Conservation (phyloP, 768 basidiomycete genomes). For the Candolleomyces aberdarensis region DNA sequence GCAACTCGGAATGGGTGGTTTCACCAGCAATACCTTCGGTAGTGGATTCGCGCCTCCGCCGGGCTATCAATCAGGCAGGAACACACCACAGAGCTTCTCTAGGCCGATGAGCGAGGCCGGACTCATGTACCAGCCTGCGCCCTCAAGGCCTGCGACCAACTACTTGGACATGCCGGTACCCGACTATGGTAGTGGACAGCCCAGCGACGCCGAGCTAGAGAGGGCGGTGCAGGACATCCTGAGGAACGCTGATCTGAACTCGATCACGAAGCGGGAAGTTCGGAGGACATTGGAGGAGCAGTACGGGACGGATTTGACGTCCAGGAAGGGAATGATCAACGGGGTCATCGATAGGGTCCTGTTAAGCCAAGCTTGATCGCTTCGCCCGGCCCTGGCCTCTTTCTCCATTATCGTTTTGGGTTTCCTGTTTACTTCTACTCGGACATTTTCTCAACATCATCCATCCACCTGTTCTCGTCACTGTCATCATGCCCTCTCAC, state of each 20-base stretch:
- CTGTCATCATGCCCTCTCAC: neutral
- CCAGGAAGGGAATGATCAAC: constrained; percentile 74
- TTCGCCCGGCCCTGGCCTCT: neutral
- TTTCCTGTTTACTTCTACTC: neutral
- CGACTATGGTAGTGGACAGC: constrained; percentile 42
- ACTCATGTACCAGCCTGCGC: constrained; percentile 54
- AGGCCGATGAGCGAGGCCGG: constrained; percentile 32
- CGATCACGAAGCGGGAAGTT: constrained; percentile 90
- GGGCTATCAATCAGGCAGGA: constrained; percentile 75
- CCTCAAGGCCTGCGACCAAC: constrained; percentile 70
- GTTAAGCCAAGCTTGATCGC: constrained; percentile 37
- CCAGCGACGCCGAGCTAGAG: constrained; percentile 72
- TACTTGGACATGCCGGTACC: constrained; percentile 76
- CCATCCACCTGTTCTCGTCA: neutral
- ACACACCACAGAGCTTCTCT: constrained; percentile 59
- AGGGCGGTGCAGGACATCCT: constrained; percentile 71
- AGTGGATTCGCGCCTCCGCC: constrained; percentile 40
- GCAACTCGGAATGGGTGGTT: constrained; percentile 47
- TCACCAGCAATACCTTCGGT: neutral
- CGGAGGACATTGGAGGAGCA: constrained; percentile 77
- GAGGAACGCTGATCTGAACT: constrained; percentile 78
- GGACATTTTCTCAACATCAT: neutral
- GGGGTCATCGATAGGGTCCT: constrained; percentile 72
- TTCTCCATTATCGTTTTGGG: neutral
- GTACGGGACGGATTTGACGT: constrained; percentile 74